Conservation (phyloP, 495 filamentous ascomycete species). For the Hypoxylon lienhwacheense region DNA sequence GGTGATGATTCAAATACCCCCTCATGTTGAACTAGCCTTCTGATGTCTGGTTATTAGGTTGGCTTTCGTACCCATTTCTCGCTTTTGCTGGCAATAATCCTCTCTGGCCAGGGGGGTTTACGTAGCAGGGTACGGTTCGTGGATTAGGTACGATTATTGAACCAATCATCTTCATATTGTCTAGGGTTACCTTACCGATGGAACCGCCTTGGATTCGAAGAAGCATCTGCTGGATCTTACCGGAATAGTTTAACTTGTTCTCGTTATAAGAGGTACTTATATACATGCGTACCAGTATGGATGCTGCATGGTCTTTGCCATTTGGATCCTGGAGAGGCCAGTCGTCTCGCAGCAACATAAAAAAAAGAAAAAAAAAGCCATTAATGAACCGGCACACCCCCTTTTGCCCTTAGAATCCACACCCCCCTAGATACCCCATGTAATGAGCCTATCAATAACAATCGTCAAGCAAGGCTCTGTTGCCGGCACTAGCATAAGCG, state of each 20-base stretch:
- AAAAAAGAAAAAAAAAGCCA: conserved; percentile 24
- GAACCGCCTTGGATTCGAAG: conserved; percentile 41
- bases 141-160: conserved; percentile 23
- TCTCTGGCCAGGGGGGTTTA: conserved; percentile 18
- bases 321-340: conserved; percentile 2
- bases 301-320: neutral
- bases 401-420: conserved; percentile 19
- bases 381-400: conserved; percentile 30
- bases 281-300: neutral
- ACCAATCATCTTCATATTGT: conserved; percentile 28
- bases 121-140: conserved; percentile 19
- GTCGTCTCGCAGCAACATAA: conserved; percentile 15
- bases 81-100: conserved; percentile 20
- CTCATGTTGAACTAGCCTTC: conserved; percentile 25
- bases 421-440: conserved; percentile 14
- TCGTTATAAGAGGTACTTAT: conserved; percentile 19
- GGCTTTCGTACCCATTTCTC: conserved; percentile 5
- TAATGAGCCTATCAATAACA: conserved; percentile 22
- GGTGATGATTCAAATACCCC: conserved; percentile 21
- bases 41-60: conserved; percentile 1
- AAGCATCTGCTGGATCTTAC: conserved; percentile 38
- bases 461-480: conserved; percentile 24
- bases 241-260: conserved; percentile 34
- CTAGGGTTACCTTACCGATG: conserved; percentile 41
- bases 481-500: conserved; percentile 33